Base-by-base conservation (phyloP, 2,329 filamentous ascomycete species). In the Xylaria arbuscula region DNA sequence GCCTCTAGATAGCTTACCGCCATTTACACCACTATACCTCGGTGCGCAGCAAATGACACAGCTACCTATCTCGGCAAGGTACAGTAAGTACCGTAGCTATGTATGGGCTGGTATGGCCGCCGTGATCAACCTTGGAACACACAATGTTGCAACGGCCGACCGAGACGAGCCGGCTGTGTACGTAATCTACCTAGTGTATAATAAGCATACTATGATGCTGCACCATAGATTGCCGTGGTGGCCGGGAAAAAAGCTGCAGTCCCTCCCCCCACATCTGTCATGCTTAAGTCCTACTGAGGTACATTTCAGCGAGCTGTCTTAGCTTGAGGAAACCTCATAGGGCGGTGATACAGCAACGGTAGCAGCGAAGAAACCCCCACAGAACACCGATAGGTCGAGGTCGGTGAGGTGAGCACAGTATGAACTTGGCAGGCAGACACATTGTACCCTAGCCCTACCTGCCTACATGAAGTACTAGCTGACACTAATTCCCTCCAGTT, bases 161-260 rank as follows among this genome's bases (percentile, higher is more conserved):
- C 60, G 34, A 42, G 22, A 50, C 32, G 60, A 59, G 6, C 24
- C 59, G 53, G 64, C 17, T 58, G 64, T 53, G 59, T 57, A 22
- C 9, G 40, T 45, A 45, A 45, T 15, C 15, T 54, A 36, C 7
- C 28, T 54, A 28, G 28, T 28, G 28, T 28, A 36, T 54, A 42
- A 17, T 42, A 15, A 45, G 40, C 40, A 17, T 15, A 8, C 13
- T 2, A 11, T 32, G 28, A 11, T 32, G 10, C 24, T 24, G 24
- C 36, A 48, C 17, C 13, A 4, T 24, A 63, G 38, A 67, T 48
- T 68, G 66, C 66, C 66, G 62, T 54, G 57, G 22, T 45, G 13
- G 22, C 62, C 66, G 62, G 66, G 57, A 65, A 65, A 64, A 65
- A 58, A 60, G 55, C 66, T 65, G 51, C 28, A 51, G 66, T 58